phyloP scores from a whole-genome alignment of 2,329 filamentous ascomycete genomes.

The Ophiostoma himal-ulmi region DNA sequence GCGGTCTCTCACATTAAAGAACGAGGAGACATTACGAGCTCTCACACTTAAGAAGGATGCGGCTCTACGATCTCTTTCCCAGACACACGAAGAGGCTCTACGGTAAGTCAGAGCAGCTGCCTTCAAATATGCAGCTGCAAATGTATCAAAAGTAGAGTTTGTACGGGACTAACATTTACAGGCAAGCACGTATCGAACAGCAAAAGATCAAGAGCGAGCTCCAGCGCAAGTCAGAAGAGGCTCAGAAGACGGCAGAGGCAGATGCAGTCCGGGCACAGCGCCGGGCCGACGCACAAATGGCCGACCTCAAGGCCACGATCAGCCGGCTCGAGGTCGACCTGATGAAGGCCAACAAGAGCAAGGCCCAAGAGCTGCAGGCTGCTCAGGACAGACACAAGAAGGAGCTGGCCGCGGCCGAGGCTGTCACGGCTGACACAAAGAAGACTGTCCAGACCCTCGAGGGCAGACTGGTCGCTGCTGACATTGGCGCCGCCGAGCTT shows the following conservation, averaged over 20 bases:
- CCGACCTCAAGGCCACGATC: conserved; percentile 57
- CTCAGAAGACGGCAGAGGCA: conserved; percentile 43
- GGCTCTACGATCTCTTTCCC: not conserved
- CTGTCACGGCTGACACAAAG: conserved; percentile 24
- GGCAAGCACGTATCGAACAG: conserved; percentile 29
- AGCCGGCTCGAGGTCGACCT: conserved; percentile 57
- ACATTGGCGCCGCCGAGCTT: conserved; percentile 22
- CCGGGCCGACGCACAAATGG: conserved; percentile 54
- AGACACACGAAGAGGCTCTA: conserved; percentile 39
- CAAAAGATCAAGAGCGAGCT: conserved; percentile 21
- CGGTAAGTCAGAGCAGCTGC: conserved; percentile 25
- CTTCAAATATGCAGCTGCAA: too few relatives aligned
- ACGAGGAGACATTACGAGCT: conserved; percentile 40
- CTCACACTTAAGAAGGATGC: not conserved
- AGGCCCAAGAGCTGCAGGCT: conserved; percentile 54
- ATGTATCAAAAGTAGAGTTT: too few relatives aligned
- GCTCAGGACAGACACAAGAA: conserved; percentile 46
- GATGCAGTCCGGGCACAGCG: conserved; percentile 46
- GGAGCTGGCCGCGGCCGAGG: conserved; percentile 33
- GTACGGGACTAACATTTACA: not conserved
- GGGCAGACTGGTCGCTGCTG: conserved; percentile 29
- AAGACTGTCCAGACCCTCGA: conserved; percentile 31
- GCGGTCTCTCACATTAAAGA: not conserved
- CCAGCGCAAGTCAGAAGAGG: conserved; percentile 34
- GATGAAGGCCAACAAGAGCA: conserved; percentile 57